Conservation (phyloP, 768 basidiomycete genomes). For the Punctularia strigosozonata region DNA sequence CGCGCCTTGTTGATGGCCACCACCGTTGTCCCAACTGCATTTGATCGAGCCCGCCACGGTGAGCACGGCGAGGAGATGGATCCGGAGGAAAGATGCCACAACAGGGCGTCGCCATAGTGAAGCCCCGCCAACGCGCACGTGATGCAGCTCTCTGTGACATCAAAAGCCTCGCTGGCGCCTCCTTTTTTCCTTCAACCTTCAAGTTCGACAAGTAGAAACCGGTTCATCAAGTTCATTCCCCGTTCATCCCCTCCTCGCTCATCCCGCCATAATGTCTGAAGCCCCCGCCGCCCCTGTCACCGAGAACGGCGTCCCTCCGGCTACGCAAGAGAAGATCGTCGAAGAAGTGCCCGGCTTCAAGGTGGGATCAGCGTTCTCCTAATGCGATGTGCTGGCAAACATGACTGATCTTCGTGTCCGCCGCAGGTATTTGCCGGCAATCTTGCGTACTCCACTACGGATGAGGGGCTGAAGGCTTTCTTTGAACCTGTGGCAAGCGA, state of each 20-base stretch:
- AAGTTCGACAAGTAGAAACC: slow-evolving; percentile 78
- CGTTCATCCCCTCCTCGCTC: slow-evolving; percentile 42
- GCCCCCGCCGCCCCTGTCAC: slow-evolving; percentile 79
- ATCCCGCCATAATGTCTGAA: slow-evolving; percentile 72
- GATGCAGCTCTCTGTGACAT: no score
- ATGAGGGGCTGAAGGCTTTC: slow-evolving; percentile 90
- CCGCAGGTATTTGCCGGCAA: slow-evolving; percentile 87
- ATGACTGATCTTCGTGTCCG: slow-evolving; percentile 3
- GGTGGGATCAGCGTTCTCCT: slow-evolving; percentile 28
- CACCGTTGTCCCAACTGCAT: no score
- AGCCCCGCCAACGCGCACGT: no score
- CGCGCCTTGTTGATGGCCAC: no score
- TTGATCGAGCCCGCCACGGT: no score
- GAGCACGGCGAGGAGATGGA: no score
- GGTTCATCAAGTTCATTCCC: slow-evolving; percentile 70
- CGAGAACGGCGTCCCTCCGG: slow-evolving; percentile 77
- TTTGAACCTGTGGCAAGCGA: slow-evolving; percentile 81
- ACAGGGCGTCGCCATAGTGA: no score
- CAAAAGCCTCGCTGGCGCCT: no score
- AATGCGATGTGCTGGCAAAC: slow-evolving; percentile 5
- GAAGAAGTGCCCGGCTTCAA: slow-evolving; percentile 76
- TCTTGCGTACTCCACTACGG: slow-evolving; percentile 88
- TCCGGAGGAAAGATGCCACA: no score
- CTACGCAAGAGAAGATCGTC: slow-evolving; percentile 51
- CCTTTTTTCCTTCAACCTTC: slow-evolving; percentile 62